Evolutionary conservation across 2,329 filamentous ascomycete genomes (phyloP).

Genomic region (Paecilomyces dactylethromorphus): DNA sequence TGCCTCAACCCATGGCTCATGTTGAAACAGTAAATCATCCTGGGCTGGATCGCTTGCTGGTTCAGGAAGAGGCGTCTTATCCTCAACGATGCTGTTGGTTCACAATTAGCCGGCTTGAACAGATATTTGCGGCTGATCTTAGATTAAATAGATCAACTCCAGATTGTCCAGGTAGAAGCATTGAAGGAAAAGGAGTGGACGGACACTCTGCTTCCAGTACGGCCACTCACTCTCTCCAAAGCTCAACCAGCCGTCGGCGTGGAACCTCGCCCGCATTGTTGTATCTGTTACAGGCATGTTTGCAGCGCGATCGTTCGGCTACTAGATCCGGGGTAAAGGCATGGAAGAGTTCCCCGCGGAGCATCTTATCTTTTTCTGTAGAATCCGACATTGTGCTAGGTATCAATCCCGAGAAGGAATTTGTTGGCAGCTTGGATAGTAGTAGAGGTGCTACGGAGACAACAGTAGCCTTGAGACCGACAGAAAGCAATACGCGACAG

Average conservation of each 20-base stretch:
- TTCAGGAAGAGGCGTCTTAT: constrained; percentile 59
- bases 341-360: constrained; percentile 64
- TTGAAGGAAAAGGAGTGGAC: background rate
- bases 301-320: constrained; percentile 57
- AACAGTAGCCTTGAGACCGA: background rate
- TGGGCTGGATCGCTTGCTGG: constrained; percentile 50
- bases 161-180: background rate
- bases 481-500: background rate
- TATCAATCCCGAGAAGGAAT: background rate
- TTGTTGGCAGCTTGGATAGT: background rate
- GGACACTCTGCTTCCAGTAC: background rate
- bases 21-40: constrained; percentile 58
- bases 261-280: constrained; percentile 57
- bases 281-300: constrained; percentile 54
- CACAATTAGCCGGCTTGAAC: background rate
- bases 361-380: constrained; percentile 45
- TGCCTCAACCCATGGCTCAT: constrained; percentile 62
- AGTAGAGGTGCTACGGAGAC: background rate
- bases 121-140: background rate
- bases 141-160: background rate
- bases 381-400: constrained; percentile 9
- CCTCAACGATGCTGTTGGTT: constrained; percentile 51
- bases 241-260: constrained; percentile 56
- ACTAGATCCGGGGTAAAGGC: constrained; percentile 65
- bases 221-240: constrained; percentile 63